Evolutionary conservation across 805 yeast genomes (phyloP), one percentile per base, ranked within the genome.

Genomic region (Limtongia smithiae): DNA sequence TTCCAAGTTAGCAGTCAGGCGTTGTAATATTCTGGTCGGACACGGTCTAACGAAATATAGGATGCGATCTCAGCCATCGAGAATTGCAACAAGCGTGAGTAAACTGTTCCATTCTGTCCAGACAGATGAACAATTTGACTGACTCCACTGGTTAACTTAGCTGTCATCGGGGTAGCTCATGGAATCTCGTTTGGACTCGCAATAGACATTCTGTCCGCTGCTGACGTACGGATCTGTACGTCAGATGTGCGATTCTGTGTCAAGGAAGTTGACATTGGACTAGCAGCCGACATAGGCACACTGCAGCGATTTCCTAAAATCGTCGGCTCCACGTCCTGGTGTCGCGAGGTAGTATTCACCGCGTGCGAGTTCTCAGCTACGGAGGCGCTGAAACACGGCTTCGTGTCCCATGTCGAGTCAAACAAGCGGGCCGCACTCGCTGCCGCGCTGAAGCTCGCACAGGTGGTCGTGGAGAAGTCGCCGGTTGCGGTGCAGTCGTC

Each of bases 201-300:
- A 0, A 56, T 85, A 17, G 93, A 85, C 64, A 75, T 85, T 37
- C 67, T 83, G 6, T 67, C 82, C 12, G 77, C 84, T 0, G 72
- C 76, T 25, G 73, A 80, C 14, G 76, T 85, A 21, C 73, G 90
- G 44, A 64, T 81, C 11, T 79, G 80, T 9, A 68, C 80, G 2
- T 67, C 68, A 27, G 83, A 77, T 55, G 74, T 77, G 12, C 66
- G 62, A 34, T 72, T 83, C 55, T 74, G 83, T 36, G 76, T 85
- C 48, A 77, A 83, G 48, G 94, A 85, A 66, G 79, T 84, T 51
- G 78, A 80, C 54, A 72, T 85, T 46, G 93, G 91, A 2, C 72
- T 85, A 62, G 76, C 85, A 33, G 89, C 93, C 1, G 93, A 85
- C 63, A 82, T 85, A 60, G 94, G 94, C 3, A 74, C 85, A 1